Percentiles rank a stretch among this genome's conserved stretches.
phyloP scores from a whole-genome alignment of 2,329 filamentous ascomycete genomes.

The Scorias spongiosa region DNA sequence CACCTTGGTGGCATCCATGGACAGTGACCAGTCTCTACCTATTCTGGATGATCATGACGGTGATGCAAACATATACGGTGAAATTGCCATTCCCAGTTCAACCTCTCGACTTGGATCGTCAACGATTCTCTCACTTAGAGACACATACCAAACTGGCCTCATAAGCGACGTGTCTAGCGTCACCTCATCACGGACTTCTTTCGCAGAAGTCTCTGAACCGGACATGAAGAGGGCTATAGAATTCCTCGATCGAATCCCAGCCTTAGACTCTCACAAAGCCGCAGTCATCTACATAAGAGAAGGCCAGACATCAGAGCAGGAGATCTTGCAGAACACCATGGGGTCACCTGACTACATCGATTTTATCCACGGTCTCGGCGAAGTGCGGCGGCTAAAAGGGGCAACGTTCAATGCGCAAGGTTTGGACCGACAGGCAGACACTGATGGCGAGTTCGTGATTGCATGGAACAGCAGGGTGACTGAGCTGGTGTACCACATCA shows the following conservation, averaged over 20 bases:
- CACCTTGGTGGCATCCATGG: neutral
- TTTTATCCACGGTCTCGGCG: conserved; percentile 71
- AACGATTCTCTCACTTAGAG: conserved; percentile 50
- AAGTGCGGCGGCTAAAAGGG: conserved; percentile 62
- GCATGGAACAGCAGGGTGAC: conserved; percentile 92
- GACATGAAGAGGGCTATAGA: conserved; percentile 58
- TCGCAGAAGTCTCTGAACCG: conserved; percentile 6
- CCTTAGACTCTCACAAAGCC: conserved; percentile 88
- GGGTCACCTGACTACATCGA: conserved; percentile 79
- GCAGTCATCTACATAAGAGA: conserved; percentile 88
- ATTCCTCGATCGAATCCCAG: conserved; percentile 72
- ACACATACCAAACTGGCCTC: conserved; percentile 24
- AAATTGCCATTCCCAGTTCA: conserved; percentile 36
- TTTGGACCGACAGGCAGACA: conserved; percentile 60
- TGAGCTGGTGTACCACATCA: conserved; percentile 89
- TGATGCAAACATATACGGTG: conserved; percentile 14
- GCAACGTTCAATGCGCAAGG: conserved; percentile 89
- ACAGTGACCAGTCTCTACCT: conserved; percentile 3
- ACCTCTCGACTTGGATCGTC: conserved; percentile 14
- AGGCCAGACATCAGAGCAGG: conserved; percentile 64
- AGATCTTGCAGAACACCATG: conserved; percentile 73
- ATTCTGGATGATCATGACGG: conserved; percentile 9
- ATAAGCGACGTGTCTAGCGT: conserved; percentile 24
- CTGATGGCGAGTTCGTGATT: conserved; percentile 76
- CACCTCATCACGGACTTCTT: neutral